Evolutionary conservation across 176 grass and related monocot species (phyloP).

Genomic region (Musa itinerans): DNA sequence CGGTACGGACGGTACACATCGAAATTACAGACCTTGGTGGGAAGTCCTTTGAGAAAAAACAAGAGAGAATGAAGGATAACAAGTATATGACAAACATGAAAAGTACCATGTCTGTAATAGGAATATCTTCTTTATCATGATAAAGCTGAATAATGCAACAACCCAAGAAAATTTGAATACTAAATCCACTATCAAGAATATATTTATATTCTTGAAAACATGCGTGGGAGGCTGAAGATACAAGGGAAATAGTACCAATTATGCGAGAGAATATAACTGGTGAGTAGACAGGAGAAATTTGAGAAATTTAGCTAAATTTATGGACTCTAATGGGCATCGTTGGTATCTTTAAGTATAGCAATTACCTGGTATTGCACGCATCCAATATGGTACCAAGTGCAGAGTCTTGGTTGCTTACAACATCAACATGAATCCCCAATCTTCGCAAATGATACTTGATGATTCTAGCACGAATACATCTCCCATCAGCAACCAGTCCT

Average conservation of each 20-base stretch:
- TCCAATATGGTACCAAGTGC: constrained; percentile 42
- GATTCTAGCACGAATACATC: constrained; percentile 51
- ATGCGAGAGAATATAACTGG: too few species aligned
- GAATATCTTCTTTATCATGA: background rate
- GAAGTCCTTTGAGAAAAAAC: background rate
- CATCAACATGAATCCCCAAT: constrained; percentile 63
- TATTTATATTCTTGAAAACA: background rate
- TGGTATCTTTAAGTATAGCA: background rate
- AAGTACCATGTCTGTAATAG: background rate
- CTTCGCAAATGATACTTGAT: constrained; percentile 77
- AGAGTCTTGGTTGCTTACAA: constrained; percentile 37
- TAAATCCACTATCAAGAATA: constrained; percentile 47
- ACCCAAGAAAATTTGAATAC: constrained; percentile 24
- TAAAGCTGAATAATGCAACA: constrained; percentile 26
- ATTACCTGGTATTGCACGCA: constrained; percentile 52
- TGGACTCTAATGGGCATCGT: background rate
- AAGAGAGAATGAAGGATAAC: background rate
- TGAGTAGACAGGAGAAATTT: too few species aligned
- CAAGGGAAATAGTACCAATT: too few species aligned
- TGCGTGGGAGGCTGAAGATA: too few species aligned
- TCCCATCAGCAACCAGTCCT: constrained; percentile 58
- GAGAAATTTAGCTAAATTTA: background rate
- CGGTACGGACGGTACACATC: too few species aligned
- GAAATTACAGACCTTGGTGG: too few species aligned
- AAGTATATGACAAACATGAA: background rate